These are phyloP conservation scores for Ceratocystis cacaofunesta DNA, from an alignment of 2,329 filamentous ascomycete species.

Conservation along the genomic window DNA sequence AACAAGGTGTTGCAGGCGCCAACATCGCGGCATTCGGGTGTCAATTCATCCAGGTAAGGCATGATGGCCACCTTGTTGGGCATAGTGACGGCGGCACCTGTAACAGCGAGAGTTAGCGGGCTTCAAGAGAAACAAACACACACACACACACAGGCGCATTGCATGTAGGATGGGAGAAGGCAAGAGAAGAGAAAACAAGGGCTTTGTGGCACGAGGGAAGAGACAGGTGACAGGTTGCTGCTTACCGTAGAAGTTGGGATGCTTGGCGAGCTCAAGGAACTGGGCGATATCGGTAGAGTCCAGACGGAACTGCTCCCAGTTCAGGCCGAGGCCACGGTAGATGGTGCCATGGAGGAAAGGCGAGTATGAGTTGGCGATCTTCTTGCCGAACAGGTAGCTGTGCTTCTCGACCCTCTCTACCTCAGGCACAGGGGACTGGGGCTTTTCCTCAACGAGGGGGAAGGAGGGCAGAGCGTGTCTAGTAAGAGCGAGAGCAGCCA, in stretches of 20 bases:
- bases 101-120: background rate
- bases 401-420: constrained; percentile 21
- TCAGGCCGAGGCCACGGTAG: constrained; percentile 35
- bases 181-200: background rate
- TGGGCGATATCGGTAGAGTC: constrained; percentile 36
- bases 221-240: constrained; percentile 17
- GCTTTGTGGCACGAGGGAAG: too few relatives aligned
- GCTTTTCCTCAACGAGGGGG: background rate
- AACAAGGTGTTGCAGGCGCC: constrained; percentile 73
- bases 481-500: constrained; percentile 2
- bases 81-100: constrained; percentile 64
- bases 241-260: constrained; percentile 48
- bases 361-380: constrained; percentile 40
- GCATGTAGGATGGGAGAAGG: background rate
- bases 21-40: constrained; percentile 55
- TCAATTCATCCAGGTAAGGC: constrained; percentile 56
- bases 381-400: constrained; percentile 43
- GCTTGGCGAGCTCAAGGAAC: constrained; percentile 37
- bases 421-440: constrained; percentile 8
- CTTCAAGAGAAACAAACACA: background rate
- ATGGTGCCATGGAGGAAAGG: constrained; percentile 40
- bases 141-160: background rate
- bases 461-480: background rate
- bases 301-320: constrained; percentile 38
- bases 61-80: constrained; percentile 70